phyloP scores from a whole-genome alignment of 2,329 filamentous ascomycete species.

The Neofusicoccum kwambonambiense region DNA sequence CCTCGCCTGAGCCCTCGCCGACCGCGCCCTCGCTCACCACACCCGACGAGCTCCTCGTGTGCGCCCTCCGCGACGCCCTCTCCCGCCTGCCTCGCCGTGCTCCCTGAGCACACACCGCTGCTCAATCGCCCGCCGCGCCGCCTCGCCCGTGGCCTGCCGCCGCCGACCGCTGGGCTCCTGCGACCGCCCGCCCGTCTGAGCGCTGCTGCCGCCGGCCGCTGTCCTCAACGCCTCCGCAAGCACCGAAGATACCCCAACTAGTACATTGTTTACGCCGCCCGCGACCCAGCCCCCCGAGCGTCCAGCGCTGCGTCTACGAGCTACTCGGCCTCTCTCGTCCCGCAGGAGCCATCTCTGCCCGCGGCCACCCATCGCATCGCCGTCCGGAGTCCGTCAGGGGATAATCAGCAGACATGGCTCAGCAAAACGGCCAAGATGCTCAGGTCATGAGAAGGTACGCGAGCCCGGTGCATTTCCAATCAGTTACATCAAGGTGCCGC shows the following conservation, averaged over 20 bases:
- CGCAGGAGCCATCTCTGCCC: not conserved
- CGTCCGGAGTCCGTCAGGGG: slow-evolving; percentile 7
- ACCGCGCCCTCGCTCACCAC: slow-evolving; percentile 5
- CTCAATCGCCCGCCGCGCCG: not conserved
- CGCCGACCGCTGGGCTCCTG: not conserved
- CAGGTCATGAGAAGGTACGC: slow-evolving; percentile 19
- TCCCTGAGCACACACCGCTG: not conserved
- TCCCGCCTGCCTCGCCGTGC: slow-evolving; percentile 1
- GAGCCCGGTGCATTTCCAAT: slow-evolving; percentile 3
- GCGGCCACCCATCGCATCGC: not conserved
- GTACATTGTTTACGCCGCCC: slow-evolving; percentile 9
- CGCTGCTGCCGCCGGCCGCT: not conserved
- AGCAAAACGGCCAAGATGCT: slow-evolving; percentile 18
- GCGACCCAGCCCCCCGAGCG: not conserved
- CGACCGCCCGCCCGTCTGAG: slow-evolving; percentile 1
- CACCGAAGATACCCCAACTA: slow-evolving; percentile 17
- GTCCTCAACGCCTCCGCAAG: slow-evolving; percentile 8
- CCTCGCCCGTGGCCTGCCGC: not conserved
- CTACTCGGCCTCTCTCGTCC: not conserved
- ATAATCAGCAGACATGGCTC: slow-evolving; percentile 16
- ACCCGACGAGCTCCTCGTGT: slow-evolving; percentile 1
- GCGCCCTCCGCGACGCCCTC: not conserved
- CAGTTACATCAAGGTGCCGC: slow-evolving; percentile 14
- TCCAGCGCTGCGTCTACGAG: not conserved
- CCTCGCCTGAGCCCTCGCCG: slow-evolving; percentile 13